phyloP scores from a whole-genome alignment of 2,329 filamentous ascomycete species.

The Curvularia eragrostidis region DNA sequence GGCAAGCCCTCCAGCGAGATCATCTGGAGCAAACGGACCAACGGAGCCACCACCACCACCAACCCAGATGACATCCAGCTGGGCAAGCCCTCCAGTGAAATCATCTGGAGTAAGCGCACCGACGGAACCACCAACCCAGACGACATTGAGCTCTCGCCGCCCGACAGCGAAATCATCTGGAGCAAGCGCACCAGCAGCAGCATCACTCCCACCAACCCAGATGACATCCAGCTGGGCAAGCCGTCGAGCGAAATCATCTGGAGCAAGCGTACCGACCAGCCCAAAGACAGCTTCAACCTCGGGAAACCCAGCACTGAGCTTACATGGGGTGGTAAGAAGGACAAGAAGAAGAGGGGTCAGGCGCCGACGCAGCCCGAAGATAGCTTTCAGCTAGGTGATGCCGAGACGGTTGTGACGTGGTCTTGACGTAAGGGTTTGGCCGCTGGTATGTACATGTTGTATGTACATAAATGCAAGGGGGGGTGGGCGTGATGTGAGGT shows the following conservation, averaged over 20 bases:
- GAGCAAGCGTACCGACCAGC: slow-evolving; percentile 8
- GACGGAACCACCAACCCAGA: slow-evolving; percentile 8
- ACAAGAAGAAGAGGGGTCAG: not conserved
- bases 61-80: not conserved
- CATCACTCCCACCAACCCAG: too few relatives aligned
- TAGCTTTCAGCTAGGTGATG: slow-evolving; percentile 21
- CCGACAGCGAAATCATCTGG: slow-evolving; percentile 9
- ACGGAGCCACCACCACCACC: too few relatives aligned
- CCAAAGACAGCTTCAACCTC: too few relatives aligned
- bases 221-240: not conserved
- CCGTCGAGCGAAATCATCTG: slow-evolving; percentile 27
- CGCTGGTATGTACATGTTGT: not conserved
- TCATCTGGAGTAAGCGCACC: slow-evolving; percentile 24
- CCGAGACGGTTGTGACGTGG: slow-evolving; percentile 29
- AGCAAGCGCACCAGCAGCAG: slow-evolving; percentile 10
- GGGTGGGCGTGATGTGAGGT: not conserved
- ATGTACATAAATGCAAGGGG: not conserved
- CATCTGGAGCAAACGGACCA: slow-evolving; percentile 13
- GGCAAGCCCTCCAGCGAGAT: slow-evolving; percentile 4
- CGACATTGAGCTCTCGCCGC: slow-evolving; percentile 11
- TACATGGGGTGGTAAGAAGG: not conserved
- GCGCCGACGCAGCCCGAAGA: slow-evolving; percentile 18
- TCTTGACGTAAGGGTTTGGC: not conserved
- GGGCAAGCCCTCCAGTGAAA: slow-evolving; percentile 17
- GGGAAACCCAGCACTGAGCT: too few relatives aligned